phyloP scores from a whole-genome alignment of 768 basidiomycete species.

The Mycena leptocephala region DNA sequence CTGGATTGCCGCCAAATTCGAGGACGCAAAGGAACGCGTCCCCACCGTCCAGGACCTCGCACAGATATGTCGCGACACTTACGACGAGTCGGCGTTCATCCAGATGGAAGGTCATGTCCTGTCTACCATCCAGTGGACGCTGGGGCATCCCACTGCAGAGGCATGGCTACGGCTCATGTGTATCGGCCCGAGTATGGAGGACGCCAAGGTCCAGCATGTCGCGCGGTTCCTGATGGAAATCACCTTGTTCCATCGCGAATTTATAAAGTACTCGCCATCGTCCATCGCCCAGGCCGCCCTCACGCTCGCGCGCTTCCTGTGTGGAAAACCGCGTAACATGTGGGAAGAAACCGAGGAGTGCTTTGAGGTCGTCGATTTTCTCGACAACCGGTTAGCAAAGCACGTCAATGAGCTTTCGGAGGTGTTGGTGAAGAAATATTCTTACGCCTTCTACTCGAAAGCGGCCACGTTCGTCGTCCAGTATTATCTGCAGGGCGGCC shows the following conservation, averaged over 20 bases:
- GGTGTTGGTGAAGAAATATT: constrained; percentile 98
- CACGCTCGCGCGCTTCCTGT: constrained; percentile 90
- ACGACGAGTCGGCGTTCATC: constrained; percentile 97
- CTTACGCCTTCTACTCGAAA: constrained; percentile 96
- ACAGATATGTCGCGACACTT: constrained; percentile 96
- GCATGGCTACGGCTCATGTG: constrained; percentile 94
- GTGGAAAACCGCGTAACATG: constrained; percentile 82
- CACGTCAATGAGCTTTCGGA: constrained; percentile 95
- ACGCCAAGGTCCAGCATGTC: constrained; percentile 93
- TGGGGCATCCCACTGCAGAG: constrained; percentile 98
- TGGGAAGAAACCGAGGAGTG: constrained; percentile 91
- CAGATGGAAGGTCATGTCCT: constrained; percentile 99
- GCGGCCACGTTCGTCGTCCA: constrained; percentile 95
- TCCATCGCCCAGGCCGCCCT: constrained; percentile 93
- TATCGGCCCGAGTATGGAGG: constrained; percentile 83
- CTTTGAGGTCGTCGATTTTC: constrained; percentile 85
- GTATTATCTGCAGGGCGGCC: constrained; percentile 92
- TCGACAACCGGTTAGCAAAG: constrained; percentile 90
- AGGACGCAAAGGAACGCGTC: constrained; percentile 98
- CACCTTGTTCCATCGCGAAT: constrained; percentile 97
- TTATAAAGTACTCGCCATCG: constrained; percentile 88
- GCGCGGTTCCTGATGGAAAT: constrained; percentile 99
- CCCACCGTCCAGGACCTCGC: constrained; percentile 96
- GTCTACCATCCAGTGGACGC: constrained; percentile 95
- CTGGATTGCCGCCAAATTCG: constrained; percentile 99